phyloP scores from a whole-genome alignment of 805 yeast species.

The Cyberlindnera sargentensis region DNA sequence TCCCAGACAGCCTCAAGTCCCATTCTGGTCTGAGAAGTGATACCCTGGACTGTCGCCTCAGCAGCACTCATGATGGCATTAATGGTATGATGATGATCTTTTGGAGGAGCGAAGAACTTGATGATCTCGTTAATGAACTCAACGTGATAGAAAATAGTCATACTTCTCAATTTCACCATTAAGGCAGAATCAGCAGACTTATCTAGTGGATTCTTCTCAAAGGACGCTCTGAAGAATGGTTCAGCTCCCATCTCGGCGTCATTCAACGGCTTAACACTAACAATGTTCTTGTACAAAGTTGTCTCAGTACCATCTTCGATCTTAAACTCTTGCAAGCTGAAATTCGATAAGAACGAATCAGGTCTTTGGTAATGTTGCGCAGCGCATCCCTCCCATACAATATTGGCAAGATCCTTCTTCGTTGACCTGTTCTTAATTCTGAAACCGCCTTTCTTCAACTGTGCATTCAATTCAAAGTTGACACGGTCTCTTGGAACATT shows the following conservation, averaged over 20 bases:
- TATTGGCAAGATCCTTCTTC: constrained; percentile 54
- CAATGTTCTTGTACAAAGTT: constrained; percentile 79
- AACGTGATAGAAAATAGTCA: constrained; percentile 89
- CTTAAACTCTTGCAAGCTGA: constrained; percentile 72
- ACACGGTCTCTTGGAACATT: constrained; percentile 71
- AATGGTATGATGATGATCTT: constrained; percentile 76
- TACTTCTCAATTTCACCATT: constrained; percentile 67
- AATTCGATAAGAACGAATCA: constrained; percentile 64
- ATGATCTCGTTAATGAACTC: constrained; percentile 69
- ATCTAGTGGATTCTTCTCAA: constrained; percentile 84
- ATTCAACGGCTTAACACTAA: constrained; percentile 66
- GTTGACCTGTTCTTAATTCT: constrained; percentile 37
- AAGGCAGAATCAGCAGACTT: constrained; percentile 75
- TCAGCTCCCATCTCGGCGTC: constrained; percentile 26
- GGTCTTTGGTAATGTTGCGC: constrained; percentile 70
- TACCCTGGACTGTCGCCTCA: constrained; percentile 86
- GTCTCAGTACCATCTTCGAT: constrained; percentile 82
- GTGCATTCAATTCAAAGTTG: constrained; percentile 57
- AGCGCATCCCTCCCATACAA: constrained; percentile 76
- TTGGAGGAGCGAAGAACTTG: constrained; percentile 80
- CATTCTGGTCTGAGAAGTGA: constrained; percentile 81
- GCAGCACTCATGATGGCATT: constrained; percentile 93
- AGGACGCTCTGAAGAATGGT: constrained; percentile 76
- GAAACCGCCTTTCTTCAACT: constrained; percentile 72
- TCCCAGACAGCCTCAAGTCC: constrained; percentile 92